A percentile compares a stretch with the other conserved stretches of the same genome.
Evolutionary conservation across 768 basidiomycete genomes (phyloP).

Genomic region (Naganishia onofrii): DNA sequence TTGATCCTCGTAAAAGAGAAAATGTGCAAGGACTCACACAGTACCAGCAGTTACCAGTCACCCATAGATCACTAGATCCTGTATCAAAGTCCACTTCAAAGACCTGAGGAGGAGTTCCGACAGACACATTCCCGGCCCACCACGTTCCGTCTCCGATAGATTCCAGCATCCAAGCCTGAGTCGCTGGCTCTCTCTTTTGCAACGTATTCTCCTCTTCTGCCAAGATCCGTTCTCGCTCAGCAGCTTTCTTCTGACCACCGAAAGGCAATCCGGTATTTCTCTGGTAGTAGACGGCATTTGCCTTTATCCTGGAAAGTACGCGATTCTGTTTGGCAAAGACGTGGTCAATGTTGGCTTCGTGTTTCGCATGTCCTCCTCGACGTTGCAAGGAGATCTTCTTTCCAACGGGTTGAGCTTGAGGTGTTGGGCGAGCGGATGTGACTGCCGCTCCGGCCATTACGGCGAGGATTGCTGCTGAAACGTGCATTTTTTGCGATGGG

Average conservation of each 20-base stretch:
- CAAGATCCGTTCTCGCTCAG: neutral
- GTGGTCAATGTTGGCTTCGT: neutral
- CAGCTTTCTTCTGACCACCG: neutral
- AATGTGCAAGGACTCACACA: conserved; percentile 14
- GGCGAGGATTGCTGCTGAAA: neutral
- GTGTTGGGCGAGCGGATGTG: neutral
- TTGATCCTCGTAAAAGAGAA: neutral
- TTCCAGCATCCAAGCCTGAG: neutral
- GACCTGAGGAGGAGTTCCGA: conserved; percentile 21
- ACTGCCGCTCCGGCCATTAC: neutral
- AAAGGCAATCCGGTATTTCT: conserved; percentile 9
- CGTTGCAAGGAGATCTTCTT: neutral
- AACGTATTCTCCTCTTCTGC: neutral
- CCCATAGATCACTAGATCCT: conserved; percentile 19
- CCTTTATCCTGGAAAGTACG: neutral
- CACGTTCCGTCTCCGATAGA: neutral
- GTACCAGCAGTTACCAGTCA: conserved; percentile 6
- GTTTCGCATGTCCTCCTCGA: conserved; percentile 8
- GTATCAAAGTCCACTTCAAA: conserved; percentile 26
- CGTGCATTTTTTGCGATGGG: neutral
- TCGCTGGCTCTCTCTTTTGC: conserved; percentile 9
- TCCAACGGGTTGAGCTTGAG: conserved; percentile 3
- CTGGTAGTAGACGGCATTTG: conserved; percentile 16
- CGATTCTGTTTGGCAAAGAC: neutral
- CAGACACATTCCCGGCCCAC: conserved; percentile 18